Percentiles rank a stretch among this genome's conserved stretches.
phyloP scores from a whole-genome alignment of 495 filamentous ascomycete genomes.

The Hypoxylon intermedium region DNA sequence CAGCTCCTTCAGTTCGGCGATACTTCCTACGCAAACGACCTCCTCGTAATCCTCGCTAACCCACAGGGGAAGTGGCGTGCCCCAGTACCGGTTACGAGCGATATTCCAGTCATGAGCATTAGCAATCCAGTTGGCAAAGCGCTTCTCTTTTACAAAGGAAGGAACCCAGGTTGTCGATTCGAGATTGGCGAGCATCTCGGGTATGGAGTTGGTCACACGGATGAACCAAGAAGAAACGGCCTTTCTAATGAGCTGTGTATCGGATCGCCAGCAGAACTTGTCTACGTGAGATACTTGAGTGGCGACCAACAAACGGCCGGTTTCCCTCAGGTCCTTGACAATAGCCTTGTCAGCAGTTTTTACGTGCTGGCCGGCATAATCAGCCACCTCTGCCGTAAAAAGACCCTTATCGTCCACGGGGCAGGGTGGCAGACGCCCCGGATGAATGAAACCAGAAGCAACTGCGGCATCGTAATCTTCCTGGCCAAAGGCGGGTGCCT shows the following conservation, averaged over 20 bases:
- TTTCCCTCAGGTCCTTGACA: constrained; percentile 86
- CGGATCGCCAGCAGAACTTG: constrained; percentile 94
- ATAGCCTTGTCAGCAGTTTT: constrained; percentile 95
- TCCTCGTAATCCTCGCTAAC: constrained; percentile 87
- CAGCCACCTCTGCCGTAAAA: constrained; percentile 80
- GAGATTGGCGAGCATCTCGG: constrained; percentile 88
- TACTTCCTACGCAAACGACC: constrained; percentile 84
- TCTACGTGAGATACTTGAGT: constrained; percentile 93
- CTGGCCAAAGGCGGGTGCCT: constrained; percentile 93
- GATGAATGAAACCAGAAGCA: constrained; percentile 77
- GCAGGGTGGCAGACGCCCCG: constrained; percentile 81
- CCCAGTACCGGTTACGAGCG: constrained; percentile 95
- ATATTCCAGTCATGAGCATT: constrained; percentile 99
- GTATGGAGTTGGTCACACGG: constrained; percentile 82
- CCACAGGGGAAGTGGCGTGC: constrained; percentile 94
- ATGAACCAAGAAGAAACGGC: constrained; percentile 97
- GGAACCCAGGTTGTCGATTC: constrained; percentile 95
- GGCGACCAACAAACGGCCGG: constrained; percentile 82
- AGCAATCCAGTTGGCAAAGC: constrained; percentile 82
- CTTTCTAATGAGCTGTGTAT: constrained; percentile 93
- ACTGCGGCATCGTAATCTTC: constrained; percentile 92
- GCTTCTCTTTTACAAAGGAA: constrained; percentile 85
- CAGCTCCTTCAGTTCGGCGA: constrained; percentile 83
- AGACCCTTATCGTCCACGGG: constrained; percentile 83
- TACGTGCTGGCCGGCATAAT: constrained; percentile 89